phyloP scores from a whole-genome alignment of 2,329 filamentous ascomycete species.

The Alternaria gaisen region DNA sequence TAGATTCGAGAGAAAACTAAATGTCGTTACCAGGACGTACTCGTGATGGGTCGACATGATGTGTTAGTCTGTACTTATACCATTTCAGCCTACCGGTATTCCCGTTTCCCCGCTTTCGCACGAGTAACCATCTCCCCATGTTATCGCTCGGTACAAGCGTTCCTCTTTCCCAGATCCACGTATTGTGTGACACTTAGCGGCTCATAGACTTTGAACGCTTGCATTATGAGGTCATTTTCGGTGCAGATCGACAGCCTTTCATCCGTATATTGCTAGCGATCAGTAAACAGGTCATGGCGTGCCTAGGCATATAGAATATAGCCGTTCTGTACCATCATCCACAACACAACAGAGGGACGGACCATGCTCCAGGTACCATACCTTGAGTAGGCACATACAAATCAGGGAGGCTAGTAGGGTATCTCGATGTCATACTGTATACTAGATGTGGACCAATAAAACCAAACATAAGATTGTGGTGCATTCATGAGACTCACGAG shows the following conservation, averaged over 20 bases:
- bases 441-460: background rate
- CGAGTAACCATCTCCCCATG: background rate
- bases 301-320: background rate
- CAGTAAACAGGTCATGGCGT: background rate
- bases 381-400: background rate
- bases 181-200: background rate
- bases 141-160: background rate
- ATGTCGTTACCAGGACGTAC: background rate
- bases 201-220: background rate
- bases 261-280: background rate
- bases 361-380: background rate
- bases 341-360: background rate
- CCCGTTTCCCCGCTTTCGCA: background rate
- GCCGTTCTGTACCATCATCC: background rate
- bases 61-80: background rate
- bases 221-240: background rate
- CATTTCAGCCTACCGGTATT: background rate
- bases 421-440: background rate
- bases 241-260: background rate
- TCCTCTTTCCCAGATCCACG: background rate
- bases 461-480: background rate
- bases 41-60: background rate
- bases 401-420: background rate
- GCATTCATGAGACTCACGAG: background rate
- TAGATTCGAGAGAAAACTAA: background rate